These are phyloP conservation scores for Boletellus emodensis DNA, from an alignment of 768 basidiomycete species.

Conservation along the genomic window DNA sequence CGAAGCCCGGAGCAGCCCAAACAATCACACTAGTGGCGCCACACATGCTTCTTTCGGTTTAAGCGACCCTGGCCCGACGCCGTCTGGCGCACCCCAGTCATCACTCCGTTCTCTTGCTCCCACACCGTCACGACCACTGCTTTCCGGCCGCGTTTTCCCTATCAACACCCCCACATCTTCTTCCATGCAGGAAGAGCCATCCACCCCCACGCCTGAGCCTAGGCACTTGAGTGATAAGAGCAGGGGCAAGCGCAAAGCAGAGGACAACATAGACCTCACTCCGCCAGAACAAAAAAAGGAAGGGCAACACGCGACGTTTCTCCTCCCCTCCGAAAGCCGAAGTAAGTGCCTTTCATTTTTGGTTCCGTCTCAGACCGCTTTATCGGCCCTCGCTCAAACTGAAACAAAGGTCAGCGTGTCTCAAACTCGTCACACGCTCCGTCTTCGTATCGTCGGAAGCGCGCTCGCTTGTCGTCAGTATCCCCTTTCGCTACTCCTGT, in stretches of 20 bases:
- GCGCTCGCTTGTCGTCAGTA: conserved; percentile 52
- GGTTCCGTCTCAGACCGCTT: conserved; percentile 18
- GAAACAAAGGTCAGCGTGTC: conserved; percentile 46
- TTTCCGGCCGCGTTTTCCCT: conserved; percentile 9
- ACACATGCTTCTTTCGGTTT: conserved; percentile 12
- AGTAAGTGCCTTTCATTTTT: conserved; percentile 40
- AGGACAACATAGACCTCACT: conserved; percentile 65
- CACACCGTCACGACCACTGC: conserved; percentile 18
- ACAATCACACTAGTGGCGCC: conserved; percentile 15
- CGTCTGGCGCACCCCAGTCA: conserved; percentile 6
- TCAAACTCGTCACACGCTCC: conserved; percentile 59
- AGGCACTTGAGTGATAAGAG: conserved; percentile 33
- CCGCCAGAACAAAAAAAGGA: conserved; percentile 60
- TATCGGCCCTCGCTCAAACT: conserved; percentile 24
- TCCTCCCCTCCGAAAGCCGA: conserved; percentile 49
- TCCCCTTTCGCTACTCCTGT: conserved; percentile 32
- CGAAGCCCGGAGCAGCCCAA: conserved; percentile 14
- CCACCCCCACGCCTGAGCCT: conserved; percentile 32
- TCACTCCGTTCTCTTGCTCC: conserved; percentile 14
- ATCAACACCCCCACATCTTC: conserved; percentile 9
- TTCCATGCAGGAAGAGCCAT: conserved; percentile 22
- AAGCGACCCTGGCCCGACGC: conserved; percentile 15
- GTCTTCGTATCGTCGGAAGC: conserved; percentile 70
- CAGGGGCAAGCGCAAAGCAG: conserved; percentile 70
- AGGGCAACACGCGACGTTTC: conserved; percentile 55